Evolutionary conservation across 768 basidiomycete species (phyloP).

Genomic region (Pleurotus djamor): DNA sequence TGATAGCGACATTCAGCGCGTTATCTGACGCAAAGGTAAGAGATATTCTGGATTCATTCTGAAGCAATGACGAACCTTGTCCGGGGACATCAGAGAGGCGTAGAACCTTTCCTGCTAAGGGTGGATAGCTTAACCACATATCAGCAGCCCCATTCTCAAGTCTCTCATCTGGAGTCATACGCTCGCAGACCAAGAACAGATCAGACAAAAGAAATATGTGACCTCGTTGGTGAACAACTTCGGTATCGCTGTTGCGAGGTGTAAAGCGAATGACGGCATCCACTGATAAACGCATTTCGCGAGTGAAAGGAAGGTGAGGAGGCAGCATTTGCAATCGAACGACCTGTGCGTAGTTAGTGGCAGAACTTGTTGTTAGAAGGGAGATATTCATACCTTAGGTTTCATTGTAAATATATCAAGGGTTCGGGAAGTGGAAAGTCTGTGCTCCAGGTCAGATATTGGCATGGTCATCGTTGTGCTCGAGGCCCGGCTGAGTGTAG

Average conservation of each 20-base stretch:
- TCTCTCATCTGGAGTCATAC: slow-evolving; percentile 69
- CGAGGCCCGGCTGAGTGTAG: slow-evolving; percentile 51
- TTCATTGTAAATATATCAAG: slow-evolving; percentile 96
- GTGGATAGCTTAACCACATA: slow-evolving; percentile 94
- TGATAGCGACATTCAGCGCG: slow-evolving; percentile 72
- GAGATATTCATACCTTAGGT: slow-evolving; percentile 60
- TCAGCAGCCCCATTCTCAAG: slow-evolving; percentile 53
- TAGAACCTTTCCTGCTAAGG: slow-evolving; percentile 92
- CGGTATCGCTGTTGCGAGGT: slow-evolving; percentile 70
- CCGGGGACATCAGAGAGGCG: slow-evolving; percentile 60
- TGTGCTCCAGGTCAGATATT: slow-evolving; percentile 75
- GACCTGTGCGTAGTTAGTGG: slow-evolving; percentile 43
- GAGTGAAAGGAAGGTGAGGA: slow-evolving; percentile 71
- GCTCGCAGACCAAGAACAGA: slow-evolving; percentile 87
- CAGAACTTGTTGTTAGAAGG: background rate
- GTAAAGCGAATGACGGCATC: slow-evolving; percentile 77
- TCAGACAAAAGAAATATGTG: slow-evolving; percentile 91
- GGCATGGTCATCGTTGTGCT: slow-evolving; percentile 52
- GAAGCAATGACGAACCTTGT: slow-evolving; percentile 44
- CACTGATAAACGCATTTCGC: slow-evolving; percentile 70
- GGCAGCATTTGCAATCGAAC: slow-evolving; percentile 91
- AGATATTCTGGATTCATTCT: background rate
- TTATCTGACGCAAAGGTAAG: slow-evolving; percentile 45
- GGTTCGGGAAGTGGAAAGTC: slow-evolving; percentile 74
- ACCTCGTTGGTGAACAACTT: slow-evolving; percentile 73